Percentiles rank a stretch among this genome's conserved stretches.
Evolutionary conservation across 495 filamentous ascomycete species (phyloP).

Genomic region (Aspergillus kassunensis): DNA sequence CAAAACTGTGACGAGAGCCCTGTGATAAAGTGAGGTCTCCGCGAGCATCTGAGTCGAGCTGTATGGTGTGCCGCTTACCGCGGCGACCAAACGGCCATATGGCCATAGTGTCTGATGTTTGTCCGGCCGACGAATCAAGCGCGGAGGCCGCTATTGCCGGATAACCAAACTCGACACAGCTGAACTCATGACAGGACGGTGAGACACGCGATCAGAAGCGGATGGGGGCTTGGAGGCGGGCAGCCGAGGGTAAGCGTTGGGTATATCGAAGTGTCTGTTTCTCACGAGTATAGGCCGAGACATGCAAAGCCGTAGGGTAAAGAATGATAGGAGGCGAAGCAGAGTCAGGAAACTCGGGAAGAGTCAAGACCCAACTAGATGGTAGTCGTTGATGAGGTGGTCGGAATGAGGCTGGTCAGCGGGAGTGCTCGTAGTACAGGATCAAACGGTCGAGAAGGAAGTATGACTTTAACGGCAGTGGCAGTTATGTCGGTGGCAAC

Average conservation of each 20-base stretch:
- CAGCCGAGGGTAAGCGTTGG: conserved; percentile 10
- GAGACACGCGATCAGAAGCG: conserved; percentile 15
- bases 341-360: not conserved
- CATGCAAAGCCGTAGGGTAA: conserved; percentile 11
- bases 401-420: not conserved
- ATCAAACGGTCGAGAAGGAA: conserved; percentile 17
- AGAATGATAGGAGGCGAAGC: conserved; percentile 4
- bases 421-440: conserved; percentile 7
- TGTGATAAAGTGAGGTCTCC: conserved; percentile 26
- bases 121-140: conserved; percentile 43
- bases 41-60: conserved; percentile 36
- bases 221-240: not conserved
- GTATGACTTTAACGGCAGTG: conserved; percentile 17
- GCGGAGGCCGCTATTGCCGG: conserved; percentile 19
- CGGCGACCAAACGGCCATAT: conserved; percentile 77
- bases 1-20: conserved; percentile 24
- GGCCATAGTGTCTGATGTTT: conserved; percentile 51
- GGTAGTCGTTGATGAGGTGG: not conserved
- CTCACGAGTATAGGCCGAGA: conserved; percentile 10
- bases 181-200: conserved; percentile 29
- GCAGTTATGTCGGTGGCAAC: conserved; percentile 19
- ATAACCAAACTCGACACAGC: conserved; percentile 17
- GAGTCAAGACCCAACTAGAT: not conserved
- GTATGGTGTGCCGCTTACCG: conserved; percentile 48
- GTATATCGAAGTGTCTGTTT: not conserved